Conservation (phyloP, 345 rosid genomes). For the Hibiscus syriacus region DNA sequence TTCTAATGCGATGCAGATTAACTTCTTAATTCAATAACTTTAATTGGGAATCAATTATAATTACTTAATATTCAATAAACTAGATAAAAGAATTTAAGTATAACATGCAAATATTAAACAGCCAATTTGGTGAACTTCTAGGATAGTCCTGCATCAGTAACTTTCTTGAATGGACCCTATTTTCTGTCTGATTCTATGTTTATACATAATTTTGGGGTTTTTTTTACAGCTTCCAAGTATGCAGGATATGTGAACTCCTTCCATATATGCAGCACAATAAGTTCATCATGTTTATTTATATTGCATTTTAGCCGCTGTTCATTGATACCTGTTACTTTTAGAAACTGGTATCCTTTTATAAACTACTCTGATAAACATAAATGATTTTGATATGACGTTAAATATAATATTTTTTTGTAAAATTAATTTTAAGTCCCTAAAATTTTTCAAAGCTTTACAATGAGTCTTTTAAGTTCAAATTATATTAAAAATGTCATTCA, state of each 20-base stretch:
- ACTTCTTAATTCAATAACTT: not conserved
- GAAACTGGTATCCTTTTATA: no score
- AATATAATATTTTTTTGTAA: no score
- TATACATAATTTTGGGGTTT: slow-evolving; percentile 6
- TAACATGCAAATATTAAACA: not conserved
- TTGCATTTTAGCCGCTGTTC: not conserved
- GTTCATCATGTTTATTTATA: slow-evolving; percentile 28
- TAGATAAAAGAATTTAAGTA: not conserved
- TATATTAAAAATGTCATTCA: no score
- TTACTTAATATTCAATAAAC: not conserved
- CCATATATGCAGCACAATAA: slow-evolving; percentile 76
- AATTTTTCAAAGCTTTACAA: no score
- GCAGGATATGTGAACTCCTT: slow-evolving; percentile 80
- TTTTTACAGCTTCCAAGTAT: slow-evolving; percentile 73
- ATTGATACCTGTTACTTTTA: not conserved
- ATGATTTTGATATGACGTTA: no score
- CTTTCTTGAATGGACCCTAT: not conserved
- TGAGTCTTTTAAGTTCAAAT: no score
- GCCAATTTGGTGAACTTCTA: not conserved
- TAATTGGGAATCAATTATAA: not conserved
- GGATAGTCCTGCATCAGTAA: not conserved
- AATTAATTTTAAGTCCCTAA: no score
- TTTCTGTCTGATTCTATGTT: not conserved
- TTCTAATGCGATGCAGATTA: not conserved
- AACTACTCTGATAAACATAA: no score